Base-by-base conservation (phyloP, 1,284 basidiomycete genomes). In the Amylostereum chailletii region DNA sequence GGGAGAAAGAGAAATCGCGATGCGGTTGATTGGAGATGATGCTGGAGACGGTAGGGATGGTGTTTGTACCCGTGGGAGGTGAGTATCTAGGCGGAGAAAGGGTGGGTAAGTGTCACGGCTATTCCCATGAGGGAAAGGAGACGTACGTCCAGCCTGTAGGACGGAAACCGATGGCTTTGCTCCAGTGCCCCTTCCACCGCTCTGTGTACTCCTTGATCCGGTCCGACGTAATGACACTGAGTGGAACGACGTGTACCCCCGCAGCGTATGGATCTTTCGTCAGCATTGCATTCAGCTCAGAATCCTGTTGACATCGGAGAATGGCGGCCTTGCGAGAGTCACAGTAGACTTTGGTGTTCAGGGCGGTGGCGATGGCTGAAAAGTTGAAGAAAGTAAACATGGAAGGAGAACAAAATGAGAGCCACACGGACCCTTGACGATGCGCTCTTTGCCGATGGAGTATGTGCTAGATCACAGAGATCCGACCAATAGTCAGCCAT, bases 391-490 rank as follows among this genome's bases (percentile, higher is more conserved):
- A 51, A 38, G 27, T 34, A 51, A 33, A 33, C 34, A 40, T 19
- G 51, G 29, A 32, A 8, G 9, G 44, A 7, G 37, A 27, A 19
- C 32, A 37, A 8, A 39, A 8, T 34, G 36, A 30, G 31, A 40
- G 27, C 8, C 9, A 11, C 10, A 19, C 60, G 41, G 50, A 86
- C 90, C 92, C 76, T 97, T 95, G 33, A 97, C 91, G 44, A 99
- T 89, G 40, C 94, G 83, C 65, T 99, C 95, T 66, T 99, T 99
- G 47, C 95, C 95, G 48, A 99, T 93, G 0, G 91, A 92, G 65
- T 99, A 99, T 0, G 95, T 97, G 8, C 87, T 90, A 52, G 30
- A 44, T 27, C 50, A 47, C 46, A 34, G 9, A 54, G 40, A 9
- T 46, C 2, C 45, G 48, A 40, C 53, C 9, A 42, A 40, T 11